Evolutionary conservation across 805 yeast genomes (phyloP).

Genomic region (Saturnispora quitensis): DNA sequence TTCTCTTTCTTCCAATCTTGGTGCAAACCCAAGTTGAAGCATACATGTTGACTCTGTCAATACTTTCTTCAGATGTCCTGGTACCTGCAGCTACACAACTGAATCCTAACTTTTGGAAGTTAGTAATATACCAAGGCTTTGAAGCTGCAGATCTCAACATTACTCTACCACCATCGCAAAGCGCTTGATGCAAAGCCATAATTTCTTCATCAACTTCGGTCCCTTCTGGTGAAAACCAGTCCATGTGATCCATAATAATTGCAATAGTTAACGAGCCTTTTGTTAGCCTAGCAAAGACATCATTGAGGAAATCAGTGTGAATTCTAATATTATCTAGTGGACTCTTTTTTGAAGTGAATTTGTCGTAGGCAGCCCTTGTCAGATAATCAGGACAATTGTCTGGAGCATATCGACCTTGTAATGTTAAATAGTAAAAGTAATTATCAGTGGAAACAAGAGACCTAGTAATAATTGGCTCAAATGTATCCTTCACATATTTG

Average conservation of each 20-base stretch:
- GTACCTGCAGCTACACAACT: slow-evolving; percentile 60
- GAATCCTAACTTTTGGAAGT: slow-evolving; percentile 62
- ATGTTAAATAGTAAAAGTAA: slow-evolving; percentile 66
- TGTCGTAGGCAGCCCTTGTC: slow-evolving; percentile 46
- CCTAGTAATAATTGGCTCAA: slow-evolving; percentile 63
- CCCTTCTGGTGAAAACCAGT: slow-evolving; percentile 71
- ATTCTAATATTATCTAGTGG: slow-evolving; percentile 65
- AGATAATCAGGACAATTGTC: slow-evolving; percentile 71
- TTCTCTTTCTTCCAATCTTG: slow-evolving; percentile 36
- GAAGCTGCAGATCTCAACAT: slow-evolving; percentile 67
- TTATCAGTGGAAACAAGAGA: slow-evolving; percentile 61
- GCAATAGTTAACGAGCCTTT: slow-evolving; percentile 62
- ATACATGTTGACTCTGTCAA: slow-evolving; percentile 80
- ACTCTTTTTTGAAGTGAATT: slow-evolving; percentile 34
- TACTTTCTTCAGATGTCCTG: slow-evolving; percentile 52
- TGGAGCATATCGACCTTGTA: slow-evolving; percentile 51
- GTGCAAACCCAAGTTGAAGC: slow-evolving; percentile 85
- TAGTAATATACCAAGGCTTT: slow-evolving; percentile 68
- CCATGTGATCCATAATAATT: slow-evolving; percentile 87
- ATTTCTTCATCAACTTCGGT: slow-evolving; percentile 60
- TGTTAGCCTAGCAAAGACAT: slow-evolving; percentile 60
- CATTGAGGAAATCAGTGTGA: slow-evolving; percentile 72
- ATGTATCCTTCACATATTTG: slow-evolving; percentile 65
- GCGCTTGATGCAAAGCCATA: slow-evolving; percentile 50
- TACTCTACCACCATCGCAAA: slow-evolving; percentile 63